Evolutionary conservation across 179 eudicot genomes (phyloP).

Genomic region (Spergularia azorica): DNA sequence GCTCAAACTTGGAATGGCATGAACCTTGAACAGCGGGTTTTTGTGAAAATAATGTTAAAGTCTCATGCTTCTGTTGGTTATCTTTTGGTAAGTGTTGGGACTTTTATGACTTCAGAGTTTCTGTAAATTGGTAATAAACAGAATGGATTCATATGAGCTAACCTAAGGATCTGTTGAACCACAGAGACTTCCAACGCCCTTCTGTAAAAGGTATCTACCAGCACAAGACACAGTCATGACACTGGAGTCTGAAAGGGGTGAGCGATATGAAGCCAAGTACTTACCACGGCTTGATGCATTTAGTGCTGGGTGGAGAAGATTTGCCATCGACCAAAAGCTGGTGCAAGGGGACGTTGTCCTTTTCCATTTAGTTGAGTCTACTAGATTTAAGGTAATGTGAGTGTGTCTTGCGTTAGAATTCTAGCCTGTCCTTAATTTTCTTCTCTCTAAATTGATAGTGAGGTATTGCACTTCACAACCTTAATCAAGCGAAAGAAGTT

Average conservation of each 20-base stretch:
- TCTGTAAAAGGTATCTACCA: conserved; percentile 25
- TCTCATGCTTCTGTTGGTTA: conserved; percentile 47
- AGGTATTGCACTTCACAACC: no score
- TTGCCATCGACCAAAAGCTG: conserved; percentile 29
- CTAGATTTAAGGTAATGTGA: conserved; percentile 41
- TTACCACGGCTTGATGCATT: conserved; percentile 14
- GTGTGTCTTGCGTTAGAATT: neutral
- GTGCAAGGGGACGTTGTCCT: conserved; percentile 37
- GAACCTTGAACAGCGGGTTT: conserved; percentile 42
- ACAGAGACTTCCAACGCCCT: conserved; percentile 16
- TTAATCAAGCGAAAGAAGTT: no score
- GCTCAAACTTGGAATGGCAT: conserved; percentile 40
- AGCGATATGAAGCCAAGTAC: conserved; percentile 17
- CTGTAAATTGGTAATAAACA: neutral
- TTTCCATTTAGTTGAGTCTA: conserved; percentile 33
- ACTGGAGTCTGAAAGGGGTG: conserved; percentile 29
- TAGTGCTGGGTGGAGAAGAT: conserved; percentile 45
- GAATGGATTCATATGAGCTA: neutral
- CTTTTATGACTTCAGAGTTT: neutral
- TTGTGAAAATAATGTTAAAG: conserved; percentile 37
- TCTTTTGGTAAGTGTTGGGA: conserved; percentile 46
- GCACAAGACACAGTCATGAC: conserved; percentile 15
- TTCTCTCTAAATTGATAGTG: no score
- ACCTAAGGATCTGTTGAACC: neutral
- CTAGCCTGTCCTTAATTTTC: no score